Percentiles rank a stretch among this genome's conserved stretches.
These are phyloP conservation scores for Grigorovia humatica DNA, from an alignment of 805 yeast species.

Conservation along the genomic window DNA sequence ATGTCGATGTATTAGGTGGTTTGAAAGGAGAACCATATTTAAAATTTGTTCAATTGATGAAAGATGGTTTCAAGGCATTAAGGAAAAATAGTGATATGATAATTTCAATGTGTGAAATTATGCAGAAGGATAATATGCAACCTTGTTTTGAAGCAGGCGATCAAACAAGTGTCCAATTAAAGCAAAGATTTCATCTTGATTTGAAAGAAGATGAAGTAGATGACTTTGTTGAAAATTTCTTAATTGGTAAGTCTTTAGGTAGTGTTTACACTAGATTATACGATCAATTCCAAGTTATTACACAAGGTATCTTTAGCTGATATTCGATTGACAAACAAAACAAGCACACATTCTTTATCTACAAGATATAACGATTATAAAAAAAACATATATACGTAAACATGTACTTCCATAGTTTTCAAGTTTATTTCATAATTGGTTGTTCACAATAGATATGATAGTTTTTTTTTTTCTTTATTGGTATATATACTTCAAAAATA, in stretches of 20 bases:
- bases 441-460: too few species aligned
- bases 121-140: constrained; percentile 82
- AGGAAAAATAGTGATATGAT: constrained; percentile 66
- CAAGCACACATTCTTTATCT: too few species aligned
- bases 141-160: constrained; percentile 91
- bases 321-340: neutral
- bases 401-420: neutral
- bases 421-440: too few species aligned
- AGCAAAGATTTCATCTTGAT: constrained; percentile 74
- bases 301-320: constrained; percentile 86
- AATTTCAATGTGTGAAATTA: constrained; percentile 76
- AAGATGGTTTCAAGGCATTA: constrained; percentile 62
- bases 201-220: constrained; percentile 45
- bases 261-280: constrained; percentile 85
- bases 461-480: too few species aligned
- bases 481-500: neutral
- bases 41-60: constrained; percentile 52
- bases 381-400: neutral
- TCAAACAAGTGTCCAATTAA: constrained; percentile 65
- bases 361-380: neutral
- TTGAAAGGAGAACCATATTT: constrained; percentile 47
- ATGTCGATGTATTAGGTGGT: constrained; percentile 83
- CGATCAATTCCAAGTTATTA: constrained; percentile 87
- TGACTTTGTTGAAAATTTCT: constrained; percentile 60
- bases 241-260: constrained; percentile 75